These are phyloP conservation scores for Exophiala lecanii-corni DNA, from an alignment of 2,329 filamentous ascomycete genomes.

Conservation along the genomic window DNA sequence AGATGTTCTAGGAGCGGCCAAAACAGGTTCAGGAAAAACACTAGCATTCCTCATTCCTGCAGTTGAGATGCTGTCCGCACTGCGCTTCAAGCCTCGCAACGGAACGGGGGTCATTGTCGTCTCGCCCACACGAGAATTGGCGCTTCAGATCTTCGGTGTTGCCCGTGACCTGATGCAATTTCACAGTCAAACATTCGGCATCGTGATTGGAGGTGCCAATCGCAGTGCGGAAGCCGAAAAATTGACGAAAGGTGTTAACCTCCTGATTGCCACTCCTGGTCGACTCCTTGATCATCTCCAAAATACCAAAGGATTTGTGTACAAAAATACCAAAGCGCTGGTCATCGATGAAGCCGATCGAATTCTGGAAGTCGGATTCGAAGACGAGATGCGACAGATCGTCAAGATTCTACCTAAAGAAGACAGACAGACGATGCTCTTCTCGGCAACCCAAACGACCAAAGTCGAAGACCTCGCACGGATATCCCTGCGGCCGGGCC, in stretches of 20 bases:
- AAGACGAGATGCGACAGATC: slow-evolving; percentile 96
- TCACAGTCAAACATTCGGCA: slow-evolving; percentile 92
- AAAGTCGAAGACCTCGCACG: slow-evolving; percentile 96
- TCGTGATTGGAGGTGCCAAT: slow-evolving; percentile 94
- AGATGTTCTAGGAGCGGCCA: slow-evolving; percentile 90
- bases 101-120: slow-evolving; percentile 89
- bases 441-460: slow-evolving; percentile 96
- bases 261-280: slow-evolving; percentile 90
- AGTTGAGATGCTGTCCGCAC: slow-evolving; percentile 82
- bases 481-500: slow-evolving; percentile 85
- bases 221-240: slow-evolving; percentile 87
- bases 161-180: slow-evolving; percentile 87
- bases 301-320: slow-evolving; percentile 82
- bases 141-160: slow-evolving; percentile 93
- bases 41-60: slow-evolving; percentile 91
- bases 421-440: slow-evolving; percentile 92
- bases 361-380: slow-evolving; percentile 91
- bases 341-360: slow-evolving; percentile 96
- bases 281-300: slow-evolving; percentile 89
- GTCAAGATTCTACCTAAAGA: slow-evolving; percentile 88
- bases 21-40: slow-evolving; percentile 95
- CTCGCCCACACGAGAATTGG: slow-evolving; percentile 87
- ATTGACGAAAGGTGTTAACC: slow-evolving; percentile 86
- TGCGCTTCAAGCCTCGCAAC: slow-evolving; percentile 92
- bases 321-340: slow-evolving; percentile 87